Evolutionary conservation across 2,329 filamentous ascomycete species (phyloP).

Genomic region (Colletotrichum siamense): DNA sequence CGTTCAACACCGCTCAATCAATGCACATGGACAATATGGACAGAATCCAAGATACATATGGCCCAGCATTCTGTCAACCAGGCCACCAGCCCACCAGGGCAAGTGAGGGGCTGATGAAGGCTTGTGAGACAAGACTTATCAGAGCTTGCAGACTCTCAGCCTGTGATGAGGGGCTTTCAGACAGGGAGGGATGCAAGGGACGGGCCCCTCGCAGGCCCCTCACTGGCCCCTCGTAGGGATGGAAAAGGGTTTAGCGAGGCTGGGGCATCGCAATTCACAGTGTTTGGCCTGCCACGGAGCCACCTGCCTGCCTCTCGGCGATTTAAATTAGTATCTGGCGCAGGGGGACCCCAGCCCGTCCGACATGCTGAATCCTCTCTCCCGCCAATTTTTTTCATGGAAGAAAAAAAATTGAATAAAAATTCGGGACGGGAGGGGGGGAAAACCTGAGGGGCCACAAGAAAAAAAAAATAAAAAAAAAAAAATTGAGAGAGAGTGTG

Average conservation of each 20-base stretch:
- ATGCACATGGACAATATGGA: neutral
- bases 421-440: neutral
- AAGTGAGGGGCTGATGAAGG: neutral
- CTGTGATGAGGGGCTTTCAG: constrained; percentile 13
- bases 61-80: neutral
- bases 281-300: neutral
- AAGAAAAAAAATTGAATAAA: neutral
- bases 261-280: constrained; percentile 5
- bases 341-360: neutral
- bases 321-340: constrained; percentile 17
- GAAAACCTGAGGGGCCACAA: neutral
- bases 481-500: neutral
- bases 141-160: neutral
- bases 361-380: neutral
- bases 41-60: neutral
- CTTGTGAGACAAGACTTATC: constrained; percentile 11
- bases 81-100: neutral
- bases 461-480: neutral
- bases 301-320: constrained; percentile 13
- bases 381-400: neutral
- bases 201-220: neutral
- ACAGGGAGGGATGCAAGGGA: constrained; percentile 20
- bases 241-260: constrained; percentile 11
- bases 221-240: constrained; percentile 2
- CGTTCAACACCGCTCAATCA: neutral